These are phyloP conservation scores for Didymella glomerata DNA, from an alignment of 2,329 filamentous ascomycete species.

Conservation along the genomic window DNA sequence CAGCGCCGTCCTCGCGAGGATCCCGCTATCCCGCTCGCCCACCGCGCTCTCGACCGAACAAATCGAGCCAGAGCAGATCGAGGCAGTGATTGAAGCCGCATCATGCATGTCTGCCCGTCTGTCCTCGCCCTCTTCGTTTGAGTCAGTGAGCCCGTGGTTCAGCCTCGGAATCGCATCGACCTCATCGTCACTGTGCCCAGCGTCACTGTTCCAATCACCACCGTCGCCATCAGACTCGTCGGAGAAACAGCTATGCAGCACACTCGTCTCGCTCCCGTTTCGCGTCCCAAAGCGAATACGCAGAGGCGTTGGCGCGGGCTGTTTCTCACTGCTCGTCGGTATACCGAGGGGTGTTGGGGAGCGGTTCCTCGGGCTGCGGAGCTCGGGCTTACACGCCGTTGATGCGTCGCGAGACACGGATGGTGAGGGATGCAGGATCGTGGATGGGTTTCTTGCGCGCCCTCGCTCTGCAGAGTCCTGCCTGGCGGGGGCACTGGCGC, in stretches of 20 bases:
- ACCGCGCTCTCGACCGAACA: background rate
- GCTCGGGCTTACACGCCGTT: background rate
- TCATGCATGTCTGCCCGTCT: too few species aligned
- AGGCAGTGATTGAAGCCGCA: too few species aligned
- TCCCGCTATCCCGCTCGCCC: background rate
- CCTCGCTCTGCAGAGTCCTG: too few species aligned
- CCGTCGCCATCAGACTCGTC: constrained; percentile 3
- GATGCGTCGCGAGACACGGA: background rate
- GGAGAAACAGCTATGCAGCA: constrained; percentile 22
- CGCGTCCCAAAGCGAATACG: background rate
- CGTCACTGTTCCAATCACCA: too few species aligned
- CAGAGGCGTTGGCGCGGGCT: constrained; percentile 5
- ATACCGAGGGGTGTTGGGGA: constrained; percentile 26
- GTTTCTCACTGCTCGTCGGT: constrained; percentile 2
- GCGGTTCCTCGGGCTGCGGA: constrained; percentile 10
- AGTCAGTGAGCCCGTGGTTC: too few species aligned
- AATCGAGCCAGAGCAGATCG: too few species aligned
- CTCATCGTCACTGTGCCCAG: too few species aligned
- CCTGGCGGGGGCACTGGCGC: too few species aligned
- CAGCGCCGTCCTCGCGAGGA: constrained; percentile 6
- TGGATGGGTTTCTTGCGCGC: too few species aligned
- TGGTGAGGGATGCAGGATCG: background rate
- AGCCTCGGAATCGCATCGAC: too few species aligned
- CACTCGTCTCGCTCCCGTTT: constrained; percentile 1
- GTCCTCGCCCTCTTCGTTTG: too few species aligned